Evolutionary conservation across 2,329 filamentous ascomycete genomes (phyloP).

Genomic region (Diaporthe citri): DNA sequence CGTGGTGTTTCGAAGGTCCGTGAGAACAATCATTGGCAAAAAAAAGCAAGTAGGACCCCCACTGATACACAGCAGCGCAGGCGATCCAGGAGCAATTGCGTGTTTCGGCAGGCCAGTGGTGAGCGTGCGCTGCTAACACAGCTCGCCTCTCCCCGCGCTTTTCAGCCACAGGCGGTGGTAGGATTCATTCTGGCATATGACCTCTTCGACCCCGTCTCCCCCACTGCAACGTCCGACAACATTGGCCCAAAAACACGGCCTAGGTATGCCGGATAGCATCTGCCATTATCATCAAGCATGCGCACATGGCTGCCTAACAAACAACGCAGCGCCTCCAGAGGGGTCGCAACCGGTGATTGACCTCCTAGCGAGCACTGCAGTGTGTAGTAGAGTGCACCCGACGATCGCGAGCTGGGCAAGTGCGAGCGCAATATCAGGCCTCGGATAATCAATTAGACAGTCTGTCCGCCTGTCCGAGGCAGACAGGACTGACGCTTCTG

Average conservation of each 20-base stretch:
- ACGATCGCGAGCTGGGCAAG: slow-evolving; percentile 19
- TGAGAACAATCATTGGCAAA: slow-evolving; percentile 19
- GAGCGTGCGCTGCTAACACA: slow-evolving; percentile 3
- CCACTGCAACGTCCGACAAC: slow-evolving; percentile 32
- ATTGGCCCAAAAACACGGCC: slow-evolving; percentile 33
- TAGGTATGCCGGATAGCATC: slow-evolving; percentile 31
- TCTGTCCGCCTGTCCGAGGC: slow-evolving; percentile 19
- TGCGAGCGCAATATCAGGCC: slow-evolving; percentile 20
- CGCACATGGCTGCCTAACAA: slow-evolving; percentile 36
- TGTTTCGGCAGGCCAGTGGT: slow-evolving; percentile 36
- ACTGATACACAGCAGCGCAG: slow-evolving; percentile 22
- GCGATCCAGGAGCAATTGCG: slow-evolving; percentile 16
- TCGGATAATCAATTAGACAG: slow-evolving; percentile 29
- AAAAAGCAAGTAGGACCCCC: slow-evolving; percentile 5
- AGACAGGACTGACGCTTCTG: slow-evolving; percentile 13
- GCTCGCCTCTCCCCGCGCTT: slow-evolving; percentile 24
- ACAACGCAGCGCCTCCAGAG: not conserved
- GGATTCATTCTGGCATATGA: slow-evolving; percentile 40
- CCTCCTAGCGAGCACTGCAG: not conserved
- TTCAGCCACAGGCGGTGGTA: slow-evolving; percentile 35
- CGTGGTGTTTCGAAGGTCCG: slow-evolving; percentile 25
- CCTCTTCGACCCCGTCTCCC: slow-evolving; percentile 29
- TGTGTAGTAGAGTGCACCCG: slow-evolving; percentile 4
- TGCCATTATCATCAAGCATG: slow-evolving; percentile 17
- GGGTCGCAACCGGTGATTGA: slow-evolving; percentile 7